Evolutionary conservation across 2,329 filamentous ascomycete genomes (phyloP), one percentile per base, ranked within the genome.

Genomic region (Aspergillus sergii): DNA sequence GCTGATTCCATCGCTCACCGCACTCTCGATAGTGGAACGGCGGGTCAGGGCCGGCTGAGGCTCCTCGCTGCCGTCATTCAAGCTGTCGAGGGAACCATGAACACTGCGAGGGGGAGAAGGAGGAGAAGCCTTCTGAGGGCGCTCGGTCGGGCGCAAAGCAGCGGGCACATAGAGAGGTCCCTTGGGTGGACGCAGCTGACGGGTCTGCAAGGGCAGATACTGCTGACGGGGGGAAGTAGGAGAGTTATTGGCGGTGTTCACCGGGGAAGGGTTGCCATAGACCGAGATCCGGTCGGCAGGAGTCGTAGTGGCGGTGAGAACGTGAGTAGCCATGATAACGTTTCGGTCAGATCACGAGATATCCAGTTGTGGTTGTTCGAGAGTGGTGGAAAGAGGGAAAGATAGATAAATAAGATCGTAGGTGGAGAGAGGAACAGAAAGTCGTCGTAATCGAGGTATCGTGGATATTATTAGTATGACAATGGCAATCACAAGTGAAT

Each of bases 131-230:
- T 76, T 80, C 56, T 76, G 73, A 16, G 83, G 82, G 61, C 82
- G 80, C 74, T 89, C 84, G 34, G 86, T 89, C 58, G 85, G 87
- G 59, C 88, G 82, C 65, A 89, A 78, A 9, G 84, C 87, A 12
- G 88, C 88, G 28, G 88, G 88, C 26, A 89, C 84, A 72, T 89
- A 89, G 58, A 89, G 80, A 36, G 87, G 86, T 26, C 83, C 82
- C 74, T 88, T 87, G 56, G 83, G 83, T 26, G 85, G 85, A 60
- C 86, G 84, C 63, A 89, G 77, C 76, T 88, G 86, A 64, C 84
- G 84, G 28, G 81, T 81, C 64, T 85, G 83, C 53, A 80, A 66
- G 3, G 78, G 79, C 11, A 79, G 70, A 57, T 73, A 73, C 64
- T 77, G 73, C 19, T 74, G 72, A 28, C 80, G 80, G 55, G 84